phyloP scores from a whole-genome alignment of 352 stramenopile species.

The Phytophthora niederhauseri region DNA sequence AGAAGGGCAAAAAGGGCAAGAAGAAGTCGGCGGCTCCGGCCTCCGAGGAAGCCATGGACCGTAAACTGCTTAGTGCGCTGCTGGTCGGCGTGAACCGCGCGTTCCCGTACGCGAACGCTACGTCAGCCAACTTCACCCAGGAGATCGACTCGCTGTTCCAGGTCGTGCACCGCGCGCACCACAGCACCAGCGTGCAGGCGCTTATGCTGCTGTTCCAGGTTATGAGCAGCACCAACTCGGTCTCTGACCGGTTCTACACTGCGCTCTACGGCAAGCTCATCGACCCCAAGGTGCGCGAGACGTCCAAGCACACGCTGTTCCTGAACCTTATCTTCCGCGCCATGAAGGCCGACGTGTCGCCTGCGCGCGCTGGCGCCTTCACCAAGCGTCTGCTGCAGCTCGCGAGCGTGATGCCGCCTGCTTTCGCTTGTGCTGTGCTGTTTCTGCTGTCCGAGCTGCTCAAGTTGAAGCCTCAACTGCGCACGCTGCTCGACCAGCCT shows the following conservation, averaged over 20 bases:
- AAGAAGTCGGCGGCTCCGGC: slow-evolving; percentile 37
- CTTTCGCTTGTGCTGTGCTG: slow-evolving; percentile 93
- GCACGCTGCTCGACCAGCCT: slow-evolving; percentile 73
- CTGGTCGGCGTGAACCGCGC: slow-evolving; percentile 98
- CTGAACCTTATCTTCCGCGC: slow-evolving; percentile 98
- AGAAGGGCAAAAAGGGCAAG: slow-evolving; percentile 47
- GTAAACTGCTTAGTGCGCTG: slow-evolving; percentile 95
- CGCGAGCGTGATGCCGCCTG: slow-evolving; percentile 76
- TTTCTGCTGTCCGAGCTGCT: slow-evolving; percentile 97
- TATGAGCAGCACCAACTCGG: slow-evolving; percentile 83
- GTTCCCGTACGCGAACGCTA: slow-evolving; percentile 93
- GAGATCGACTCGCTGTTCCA: slow-evolving; percentile 86
- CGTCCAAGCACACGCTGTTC: slow-evolving; percentile 96
- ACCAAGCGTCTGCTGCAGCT: slow-evolving; percentile 95
- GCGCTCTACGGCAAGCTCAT: slow-evolving; percentile 96
- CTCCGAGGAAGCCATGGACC: slow-evolving; percentile 79
- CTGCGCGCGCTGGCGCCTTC: slow-evolving; percentile 89
- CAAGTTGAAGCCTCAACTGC: slow-evolving; percentile 80
- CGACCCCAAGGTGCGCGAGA: slow-evolving; percentile 90
- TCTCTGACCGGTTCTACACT: slow-evolving; percentile 97
- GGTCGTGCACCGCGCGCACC: slow-evolving; percentile 86
- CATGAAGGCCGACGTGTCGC: slow-evolving; percentile 94
- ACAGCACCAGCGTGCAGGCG: slow-evolving; percentile 96
- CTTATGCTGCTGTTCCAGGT: slow-evolving; percentile 96
- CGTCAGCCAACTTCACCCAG: slow-evolving; percentile 68